Percentiles rank a stretch among this genome's conserved stretches.
Conservation (phyloP, 83 land plant species). For the Diphasiastrum complanatum region DNA sequence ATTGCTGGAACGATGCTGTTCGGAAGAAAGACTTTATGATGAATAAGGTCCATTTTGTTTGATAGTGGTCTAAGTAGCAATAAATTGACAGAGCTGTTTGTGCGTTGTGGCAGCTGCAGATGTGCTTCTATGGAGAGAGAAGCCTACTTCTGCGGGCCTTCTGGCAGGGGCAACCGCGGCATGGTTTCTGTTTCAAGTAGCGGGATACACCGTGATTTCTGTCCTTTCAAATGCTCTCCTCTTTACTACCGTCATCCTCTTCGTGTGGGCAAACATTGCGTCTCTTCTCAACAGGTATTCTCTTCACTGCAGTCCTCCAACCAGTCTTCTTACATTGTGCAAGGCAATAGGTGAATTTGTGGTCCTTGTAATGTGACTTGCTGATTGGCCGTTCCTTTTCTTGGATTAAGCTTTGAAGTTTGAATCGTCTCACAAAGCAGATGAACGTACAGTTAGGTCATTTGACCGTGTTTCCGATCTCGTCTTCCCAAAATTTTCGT, state of each 20-base stretch:
- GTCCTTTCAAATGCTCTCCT: constrained; percentile 48
- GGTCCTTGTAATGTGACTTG: background rate
- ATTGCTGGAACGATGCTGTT: too few relatives aligned
- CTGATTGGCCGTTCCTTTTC: background rate
- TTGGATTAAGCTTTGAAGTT: background rate
- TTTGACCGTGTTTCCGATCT: too few relatives aligned
- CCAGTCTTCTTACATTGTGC: too few relatives aligned
- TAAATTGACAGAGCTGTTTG: too few relatives aligned
- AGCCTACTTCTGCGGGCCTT: constrained; percentile 6
- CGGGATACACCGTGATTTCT: constrained; percentile 49
- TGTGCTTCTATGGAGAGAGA: constrained; percentile 50
- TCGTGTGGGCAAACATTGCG: constrained; percentile 67
- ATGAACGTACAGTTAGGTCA: too few relatives aligned
- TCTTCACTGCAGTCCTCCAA: background rate
- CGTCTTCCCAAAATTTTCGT: too few relatives aligned
- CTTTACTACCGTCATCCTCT: constrained; percentile 45
- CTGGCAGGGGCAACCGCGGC: constrained; percentile 28
- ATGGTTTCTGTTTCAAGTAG: constrained; percentile 54
- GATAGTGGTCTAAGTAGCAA: too few relatives aligned
- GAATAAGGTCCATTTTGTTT: too few relatives aligned
- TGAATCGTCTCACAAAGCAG: too few relatives aligned
- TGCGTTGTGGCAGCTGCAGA: constrained; percentile 46
- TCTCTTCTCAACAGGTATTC: constrained; percentile 52
- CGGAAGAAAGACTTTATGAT: too few relatives aligned
- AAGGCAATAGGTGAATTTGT: too few relatives aligned